phyloP scores from a whole-genome alignment of 2,329 filamentous ascomycete species.

The Lecanicillium sp. region DNA sequence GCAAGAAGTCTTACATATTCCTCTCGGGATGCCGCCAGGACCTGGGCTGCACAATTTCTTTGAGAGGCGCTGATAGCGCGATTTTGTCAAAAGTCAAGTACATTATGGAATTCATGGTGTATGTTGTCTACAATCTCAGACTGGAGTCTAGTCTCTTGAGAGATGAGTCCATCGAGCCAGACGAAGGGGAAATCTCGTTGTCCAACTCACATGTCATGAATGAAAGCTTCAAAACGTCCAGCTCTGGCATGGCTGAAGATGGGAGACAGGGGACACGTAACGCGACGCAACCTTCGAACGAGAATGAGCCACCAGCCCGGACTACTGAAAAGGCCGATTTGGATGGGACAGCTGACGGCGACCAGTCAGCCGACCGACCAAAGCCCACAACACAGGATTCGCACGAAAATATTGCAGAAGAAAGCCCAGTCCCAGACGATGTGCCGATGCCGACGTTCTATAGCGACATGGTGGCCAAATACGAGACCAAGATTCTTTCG shows the following conservation, averaged over 20 bases:
- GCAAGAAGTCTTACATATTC: slow-evolving; percentile 93
- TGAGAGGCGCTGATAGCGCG: slow-evolving; percentile 71
- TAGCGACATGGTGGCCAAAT: slow-evolving; percentile 88
- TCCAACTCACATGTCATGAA: slow-evolving; percentile 36
- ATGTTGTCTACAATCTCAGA: slow-evolving; percentile 96
- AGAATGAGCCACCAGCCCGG: slow-evolving; percentile 33
- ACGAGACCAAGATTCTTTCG: slow-evolving; percentile 87
- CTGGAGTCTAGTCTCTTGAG: slow-evolving; percentile 90
- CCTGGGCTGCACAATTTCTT: slow-evolving; percentile 87
- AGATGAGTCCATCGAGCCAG: slow-evolving; percentile 82
- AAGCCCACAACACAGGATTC: slow-evolving; percentile 35
- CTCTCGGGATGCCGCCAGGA: slow-evolving; percentile 84
- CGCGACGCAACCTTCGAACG: slow-evolving; percentile 29
- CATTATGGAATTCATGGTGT: slow-evolving; percentile 98
- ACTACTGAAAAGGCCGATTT: slow-evolving; percentile 24
- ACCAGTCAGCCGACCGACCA: slow-evolving; percentile 22
- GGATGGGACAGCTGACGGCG: slow-evolving; percentile 23
- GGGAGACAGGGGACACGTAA: slow-evolving; percentile 22
- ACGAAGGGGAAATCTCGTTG: slow-evolving; percentile 42
- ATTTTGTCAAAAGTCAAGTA: slow-evolving; percentile 75
- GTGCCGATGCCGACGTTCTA: slow-evolving; percentile 87
- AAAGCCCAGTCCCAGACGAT: slow-evolving; percentile 64
- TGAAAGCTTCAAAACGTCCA: slow-evolving; percentile 32
- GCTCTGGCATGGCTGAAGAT: slow-evolving; percentile 24
- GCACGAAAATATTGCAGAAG: slow-evolving; percentile 38